phyloP scores from a whole-genome alignment of 441 rosid genomes.

The Theobroma grandiflorum region DNA sequence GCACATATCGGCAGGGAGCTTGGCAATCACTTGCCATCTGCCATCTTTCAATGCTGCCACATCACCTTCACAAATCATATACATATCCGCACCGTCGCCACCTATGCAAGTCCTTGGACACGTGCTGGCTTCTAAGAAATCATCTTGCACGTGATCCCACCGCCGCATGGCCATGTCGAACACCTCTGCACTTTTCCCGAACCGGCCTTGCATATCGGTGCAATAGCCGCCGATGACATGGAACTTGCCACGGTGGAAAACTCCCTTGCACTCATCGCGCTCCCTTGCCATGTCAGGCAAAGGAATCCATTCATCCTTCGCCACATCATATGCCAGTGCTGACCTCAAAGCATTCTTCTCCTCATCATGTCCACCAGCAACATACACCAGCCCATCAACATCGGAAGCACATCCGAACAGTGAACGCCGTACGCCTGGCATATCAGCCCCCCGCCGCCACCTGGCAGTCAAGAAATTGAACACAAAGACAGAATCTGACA shows the following conservation, averaged over 20 bases:
- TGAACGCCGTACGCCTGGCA: slow-evolving; percentile 66
- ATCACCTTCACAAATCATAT: slow-evolving; percentile 43
- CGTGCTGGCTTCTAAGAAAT: slow-evolving; percentile 35
- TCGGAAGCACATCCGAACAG: slow-evolving; percentile 75
- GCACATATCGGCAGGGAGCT: slow-evolving; percentile 53
- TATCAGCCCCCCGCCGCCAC: slow-evolving; percentile 68
- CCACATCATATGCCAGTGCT: slow-evolving; percentile 60
- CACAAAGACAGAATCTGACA: slow-evolving; percentile 52
- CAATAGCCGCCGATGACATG: slow-evolving; percentile 68
- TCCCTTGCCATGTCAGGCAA: slow-evolving; percentile 70
- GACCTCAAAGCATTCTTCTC: slow-evolving; percentile 69
- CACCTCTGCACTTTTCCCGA: slow-evolving; percentile 48
- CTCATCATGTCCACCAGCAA: slow-evolving; percentile 75
- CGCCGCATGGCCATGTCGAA: slow-evolving; percentile 47
- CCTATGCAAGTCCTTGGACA: slow-evolving; percentile 46
- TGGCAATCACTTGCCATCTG: slow-evolving; percentile 52
- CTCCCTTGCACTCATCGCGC: slow-evolving; percentile 66
- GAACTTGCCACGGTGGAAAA: slow-evolving; percentile 64
- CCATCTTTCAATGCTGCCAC: slow-evolving; percentile 29
- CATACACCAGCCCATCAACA: slow-evolving; percentile 53
- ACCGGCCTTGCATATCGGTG: slow-evolving; percentile 68
- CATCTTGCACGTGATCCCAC: slow-evolving; percentile 49
- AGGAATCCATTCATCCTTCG: slow-evolving; percentile 53
- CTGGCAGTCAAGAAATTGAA: slow-evolving; percentile 50
- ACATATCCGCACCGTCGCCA: slow-evolving; percentile 34